phyloP scores from a whole-genome alignment of 345 rosid genomes.

The Abelmoschus esculentus region DNA sequence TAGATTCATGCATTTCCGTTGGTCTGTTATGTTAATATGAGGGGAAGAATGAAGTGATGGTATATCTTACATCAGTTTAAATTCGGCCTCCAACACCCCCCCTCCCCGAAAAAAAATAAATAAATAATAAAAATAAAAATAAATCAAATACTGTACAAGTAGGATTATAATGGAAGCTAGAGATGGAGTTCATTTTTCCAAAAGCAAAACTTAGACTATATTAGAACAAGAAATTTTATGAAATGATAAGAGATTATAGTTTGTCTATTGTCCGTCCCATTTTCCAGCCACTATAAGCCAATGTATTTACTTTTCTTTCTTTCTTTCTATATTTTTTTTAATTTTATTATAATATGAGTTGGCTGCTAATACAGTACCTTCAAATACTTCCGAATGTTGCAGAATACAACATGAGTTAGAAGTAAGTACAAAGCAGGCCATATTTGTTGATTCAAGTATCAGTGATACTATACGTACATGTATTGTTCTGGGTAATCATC shows the following conservation, averaged over 20 bases:
- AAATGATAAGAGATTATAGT: neutral
- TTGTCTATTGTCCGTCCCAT: neutral
- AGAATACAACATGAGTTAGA: constrained; percentile 96
- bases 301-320: neutral
- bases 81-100: neutral
- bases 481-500: constrained; percentile 49
- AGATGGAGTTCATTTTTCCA: neutral
- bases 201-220: neutral
- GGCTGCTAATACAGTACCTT: constrained; percentile 2
- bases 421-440: constrained; percentile 82
- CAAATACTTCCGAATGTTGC: constrained; percentile 11
- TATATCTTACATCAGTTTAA: neutral
- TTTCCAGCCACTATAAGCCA: neutral
- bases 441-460: constrained; percentile 95
- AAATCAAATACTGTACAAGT: neutral
- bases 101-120: too few species aligned
- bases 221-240: neutral
- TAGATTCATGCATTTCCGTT: neutral
- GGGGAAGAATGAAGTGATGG: neutral
- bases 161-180: neutral
- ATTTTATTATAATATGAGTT: constrained; percentile 1
- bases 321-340: neutral
- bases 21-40: neutral
- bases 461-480: constrained; percentile 98
- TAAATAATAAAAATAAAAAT: neutral